Evolutionary conservation across 306 rosid species (phyloP).

Genomic region (Malus sylvestris): DNA sequence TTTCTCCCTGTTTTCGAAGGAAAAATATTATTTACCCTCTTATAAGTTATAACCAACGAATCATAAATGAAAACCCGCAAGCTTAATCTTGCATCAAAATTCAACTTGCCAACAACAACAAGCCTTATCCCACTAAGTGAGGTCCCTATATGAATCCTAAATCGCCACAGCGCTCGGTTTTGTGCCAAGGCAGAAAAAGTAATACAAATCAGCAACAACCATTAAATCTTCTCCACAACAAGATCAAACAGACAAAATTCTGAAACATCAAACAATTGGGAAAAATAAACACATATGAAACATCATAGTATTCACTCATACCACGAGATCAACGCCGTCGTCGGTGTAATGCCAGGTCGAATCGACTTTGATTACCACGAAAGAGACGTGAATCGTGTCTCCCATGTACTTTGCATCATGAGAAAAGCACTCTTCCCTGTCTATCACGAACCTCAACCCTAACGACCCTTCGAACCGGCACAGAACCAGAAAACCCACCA

Average conservation of each 20-base stretch:
- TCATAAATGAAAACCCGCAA: not conserved
- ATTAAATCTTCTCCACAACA: not conserved
- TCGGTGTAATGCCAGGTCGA: slow-evolving; percentile 58
- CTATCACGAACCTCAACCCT: slow-evolving; percentile 76
- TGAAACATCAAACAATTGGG: not conserved
- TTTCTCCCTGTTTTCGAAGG: not conserved
- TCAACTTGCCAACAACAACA: not conserved
- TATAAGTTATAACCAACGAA: not conserved
- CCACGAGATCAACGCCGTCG: slow-evolving; percentile 87
- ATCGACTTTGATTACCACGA: slow-evolving; percentile 81
- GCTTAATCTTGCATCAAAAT: not conserved
- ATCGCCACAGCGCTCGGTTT: too few species aligned
- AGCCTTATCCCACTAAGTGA: too few species aligned
- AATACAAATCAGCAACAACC: not conserved
- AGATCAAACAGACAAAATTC: not conserved
- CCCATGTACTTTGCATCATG: slow-evolving; percentile 74
- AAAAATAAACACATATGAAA: not conserved
- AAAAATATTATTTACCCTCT: not conserved
- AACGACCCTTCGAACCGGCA: slow-evolving; percentile 33
- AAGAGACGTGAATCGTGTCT: slow-evolving; percentile 76
- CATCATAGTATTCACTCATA: slow-evolving; percentile 19
- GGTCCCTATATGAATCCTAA: too few species aligned
- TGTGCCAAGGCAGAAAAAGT: not conserved
- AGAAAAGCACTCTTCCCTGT: slow-evolving; percentile 79
- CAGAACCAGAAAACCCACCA: slow-evolving; percentile 28